Evolutionary conservation across 2,329 filamentous ascomycete species (phyloP).

Genomic region (Lachnellula willkommii): DNA sequence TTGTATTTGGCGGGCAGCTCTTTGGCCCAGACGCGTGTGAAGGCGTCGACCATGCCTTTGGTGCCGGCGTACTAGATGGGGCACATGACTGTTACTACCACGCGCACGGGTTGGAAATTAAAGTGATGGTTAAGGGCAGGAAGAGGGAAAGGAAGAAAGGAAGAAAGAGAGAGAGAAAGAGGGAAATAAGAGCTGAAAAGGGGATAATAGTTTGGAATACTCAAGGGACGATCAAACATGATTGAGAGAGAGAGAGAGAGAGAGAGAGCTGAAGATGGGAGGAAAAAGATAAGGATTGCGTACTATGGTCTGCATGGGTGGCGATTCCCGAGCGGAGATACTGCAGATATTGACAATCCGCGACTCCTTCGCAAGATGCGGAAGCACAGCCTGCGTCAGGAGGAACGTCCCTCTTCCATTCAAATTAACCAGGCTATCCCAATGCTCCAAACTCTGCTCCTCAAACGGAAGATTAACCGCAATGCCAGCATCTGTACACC

Average conservation of each 20-base stretch:
- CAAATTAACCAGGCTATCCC: conserved; percentile 38
- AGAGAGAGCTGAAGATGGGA: too few relatives aligned
- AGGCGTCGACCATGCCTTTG: conserved; percentile 45
- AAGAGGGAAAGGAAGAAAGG: too few relatives aligned
- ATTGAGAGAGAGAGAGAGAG: background rate
- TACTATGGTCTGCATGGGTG: conserved; percentile 33
- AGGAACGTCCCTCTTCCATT: conserved; percentile 40
- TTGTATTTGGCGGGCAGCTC: conserved; percentile 42
- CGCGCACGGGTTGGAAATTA: background rate
- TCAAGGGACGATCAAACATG: background rate
- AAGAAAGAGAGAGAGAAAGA: too few relatives aligned
- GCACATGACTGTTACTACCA: background rate
- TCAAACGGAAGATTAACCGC: conserved; percentile 36
- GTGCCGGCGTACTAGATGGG: conserved; percentile 38
- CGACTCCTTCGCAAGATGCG: conserved; percentile 34
- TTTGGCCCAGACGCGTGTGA: conserved; percentile 38
- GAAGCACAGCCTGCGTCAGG: conserved; percentile 35
- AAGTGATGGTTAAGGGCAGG: too few relatives aligned
- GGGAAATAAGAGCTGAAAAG: background rate
- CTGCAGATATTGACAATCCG: conserved; percentile 42
- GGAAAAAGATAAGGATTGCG: too few relatives aligned
- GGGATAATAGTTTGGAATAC: background rate
- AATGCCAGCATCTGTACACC: conserved; percentile 31
- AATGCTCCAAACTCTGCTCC: conserved; percentile 36
- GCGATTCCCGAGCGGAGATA: conserved; percentile 33